Percentiles rank a stretch among this genome's conserved stretches.
phyloP scores from a whole-genome alignment of 2,329 filamentous ascomycete species.

The Colletotrichum limetticola region DNA sequence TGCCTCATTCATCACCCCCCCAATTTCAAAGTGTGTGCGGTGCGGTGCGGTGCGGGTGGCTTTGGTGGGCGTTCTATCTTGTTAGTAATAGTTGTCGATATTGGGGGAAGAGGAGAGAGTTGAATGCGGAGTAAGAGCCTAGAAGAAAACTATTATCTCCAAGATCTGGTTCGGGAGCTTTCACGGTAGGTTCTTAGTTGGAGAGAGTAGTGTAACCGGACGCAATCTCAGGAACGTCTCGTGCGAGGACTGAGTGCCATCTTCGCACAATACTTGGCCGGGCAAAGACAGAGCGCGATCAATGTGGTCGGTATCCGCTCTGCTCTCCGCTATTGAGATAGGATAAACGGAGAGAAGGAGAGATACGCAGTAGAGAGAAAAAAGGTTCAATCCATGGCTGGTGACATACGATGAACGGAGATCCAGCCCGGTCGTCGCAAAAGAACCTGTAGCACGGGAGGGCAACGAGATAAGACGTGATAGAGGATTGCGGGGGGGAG shows the following conservation, averaged over 20 bases:
- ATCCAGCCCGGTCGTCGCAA: slow-evolving; percentile 8
- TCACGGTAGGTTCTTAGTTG: not conserved
- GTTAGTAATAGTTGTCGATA: slow-evolving; percentile 2
- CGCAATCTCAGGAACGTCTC: not conserved
- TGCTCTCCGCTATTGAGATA: slow-evolving; percentile 5
- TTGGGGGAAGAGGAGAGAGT: slow-evolving; percentile 22
- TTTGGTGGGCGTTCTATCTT: not conserved
- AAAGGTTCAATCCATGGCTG: slow-evolving; percentile 4
- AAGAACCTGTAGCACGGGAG: slow-evolving; percentile 28
- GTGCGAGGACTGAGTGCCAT: not conserved
- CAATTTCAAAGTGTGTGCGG: not conserved
- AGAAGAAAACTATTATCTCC: not conserved
- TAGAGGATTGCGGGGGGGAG: slow-evolving; percentile 32
- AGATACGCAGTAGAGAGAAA: not conserved
- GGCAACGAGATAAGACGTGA: slow-evolving; percentile 35
- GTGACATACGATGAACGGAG: slow-evolving; percentile 28
- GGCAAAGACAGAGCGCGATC: not conserved
- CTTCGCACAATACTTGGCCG: not conserved
- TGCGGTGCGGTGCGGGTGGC: not conserved
- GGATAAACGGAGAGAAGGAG: not conserved
- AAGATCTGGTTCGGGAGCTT: not conserved
- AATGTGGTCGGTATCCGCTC: not conserved
- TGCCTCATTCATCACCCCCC: slow-evolving; percentile 2
- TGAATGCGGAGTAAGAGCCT: slow-evolving; percentile 20
- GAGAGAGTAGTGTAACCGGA: not conserved